A percentile compares a stretch with the other conserved stretches of the same genome.
phyloP scores from a whole-genome alignment of 2,329 filamentous ascomycete genomes.

The Plenodomus biglobosus region DNA sequence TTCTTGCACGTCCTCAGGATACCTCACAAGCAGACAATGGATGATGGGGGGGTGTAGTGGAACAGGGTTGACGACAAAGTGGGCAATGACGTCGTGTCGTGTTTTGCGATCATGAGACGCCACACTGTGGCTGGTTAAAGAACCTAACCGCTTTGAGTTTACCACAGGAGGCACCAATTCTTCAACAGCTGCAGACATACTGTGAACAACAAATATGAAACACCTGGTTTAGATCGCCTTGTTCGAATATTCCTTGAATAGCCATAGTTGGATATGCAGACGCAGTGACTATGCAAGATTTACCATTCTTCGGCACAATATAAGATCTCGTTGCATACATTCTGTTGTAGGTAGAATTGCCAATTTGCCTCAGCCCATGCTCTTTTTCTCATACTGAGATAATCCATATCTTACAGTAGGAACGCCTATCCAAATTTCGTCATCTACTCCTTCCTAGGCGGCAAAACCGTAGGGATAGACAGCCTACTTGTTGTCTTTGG shows the following conservation, averaged over 20 bases:
- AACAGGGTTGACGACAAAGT: conserved; percentile 1
- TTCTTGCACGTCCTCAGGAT: background rate
- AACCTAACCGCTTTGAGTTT: conserved; percentile 15
- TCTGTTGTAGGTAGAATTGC: too few species aligned
- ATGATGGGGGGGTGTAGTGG: background rate
- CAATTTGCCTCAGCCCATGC: background rate
- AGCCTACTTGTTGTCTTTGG: conserved; percentile 26
- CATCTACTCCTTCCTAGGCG: conserved; percentile 11
- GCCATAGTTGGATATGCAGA: too few species aligned
- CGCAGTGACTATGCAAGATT: too few species aligned
- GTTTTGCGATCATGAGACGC: conserved; percentile 7
- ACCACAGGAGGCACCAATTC: conserved; percentile 13
- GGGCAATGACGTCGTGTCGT: conserved; percentile 28
- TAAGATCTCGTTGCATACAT: too few species aligned
- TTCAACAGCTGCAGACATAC: conserved; percentile 14
- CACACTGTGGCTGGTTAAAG: conserved; percentile 22
- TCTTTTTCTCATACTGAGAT: background rate
- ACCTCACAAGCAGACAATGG: background rate
- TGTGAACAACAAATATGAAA: too few species aligned
- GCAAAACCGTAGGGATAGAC: conserved; percentile 30
- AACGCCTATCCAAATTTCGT: background rate
- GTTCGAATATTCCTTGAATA: too few species aligned
- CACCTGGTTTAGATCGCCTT: too few species aligned
- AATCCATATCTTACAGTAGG: background rate
- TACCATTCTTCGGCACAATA: too few species aligned